Evolutionary conservation across 495 filamentous ascomycete genomes (phyloP), one percentile per base, ranked within the genome.

Genomic region (Penicillium waksmanii): DNA sequence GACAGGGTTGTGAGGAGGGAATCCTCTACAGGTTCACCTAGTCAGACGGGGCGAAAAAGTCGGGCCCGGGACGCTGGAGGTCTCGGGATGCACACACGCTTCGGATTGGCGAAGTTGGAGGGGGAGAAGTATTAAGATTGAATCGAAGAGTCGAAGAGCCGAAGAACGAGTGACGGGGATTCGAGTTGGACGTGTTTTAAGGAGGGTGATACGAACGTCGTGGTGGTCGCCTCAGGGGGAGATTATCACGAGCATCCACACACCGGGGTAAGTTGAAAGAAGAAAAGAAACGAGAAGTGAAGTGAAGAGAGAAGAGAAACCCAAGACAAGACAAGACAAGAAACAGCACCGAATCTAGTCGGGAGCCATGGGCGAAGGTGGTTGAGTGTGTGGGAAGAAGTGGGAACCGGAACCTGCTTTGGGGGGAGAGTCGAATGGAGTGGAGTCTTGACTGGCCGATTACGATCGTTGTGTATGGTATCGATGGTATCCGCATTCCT

Each of bases 321-420:
- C 36, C 36, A 38, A 38, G 36, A 38, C 36, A 57, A n/a, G n/a
- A n/a, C 23, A 3, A 23, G 23, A 23, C 23, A 23, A 42, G 34
- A 49, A 48, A 43, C 17, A 54, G 42, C 33, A 49, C 61, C 61
- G 60, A 68, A 56, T 60, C 62, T 59, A 60, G 60, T 60, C 84
- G 82, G 72, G 85, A 92, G 82, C 88, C 89, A 80, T 92, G 89
- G 67, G 92, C 82, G 77, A 85, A 90, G 54, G 31, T 38, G 36
- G 15, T 13, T 38, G 36, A 13, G 36, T 38, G 36, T 31, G 60
- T 42, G 54, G 53, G 34, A 50, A 75, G 87, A 88, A 88, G 88
- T 92, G 72, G 89, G 87, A 25, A 93, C 92, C 92, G 73, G 89
- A 92, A 70, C 36, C 36, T 40, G 36, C 36, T 90, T 53, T 40